phyloP scores from a whole-genome alignment of 257 asterid genomes.

The Eustoma russellianum region DNA sequence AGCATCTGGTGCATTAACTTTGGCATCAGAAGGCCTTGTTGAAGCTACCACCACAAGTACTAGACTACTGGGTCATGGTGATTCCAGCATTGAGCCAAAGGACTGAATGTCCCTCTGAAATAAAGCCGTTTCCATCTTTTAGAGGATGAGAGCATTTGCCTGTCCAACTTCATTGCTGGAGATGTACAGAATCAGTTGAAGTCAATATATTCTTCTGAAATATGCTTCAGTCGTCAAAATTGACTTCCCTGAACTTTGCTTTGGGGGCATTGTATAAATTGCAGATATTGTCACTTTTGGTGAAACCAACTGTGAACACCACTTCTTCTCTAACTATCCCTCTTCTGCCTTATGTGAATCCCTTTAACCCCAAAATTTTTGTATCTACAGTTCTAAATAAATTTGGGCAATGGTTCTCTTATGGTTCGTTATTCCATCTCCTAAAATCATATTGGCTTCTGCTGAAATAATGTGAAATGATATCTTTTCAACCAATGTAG shows the following conservation, averaged over 20 bases:
- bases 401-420: conserved; percentile 15
- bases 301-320: conserved; percentile 37
- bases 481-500: too few species aligned
- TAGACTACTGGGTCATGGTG: conserved; percentile 62
- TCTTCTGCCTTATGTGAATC: conserved; percentile 25
- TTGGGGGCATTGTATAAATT: conserved; percentile 57
- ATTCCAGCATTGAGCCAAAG: conserved; percentile 63
- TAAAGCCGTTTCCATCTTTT: conserved; percentile 25
- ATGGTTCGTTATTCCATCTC: conserved; percentile 1
- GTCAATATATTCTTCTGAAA: conserved; percentile 47
- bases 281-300: conserved; percentile 52
- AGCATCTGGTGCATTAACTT: conserved; percentile 54
- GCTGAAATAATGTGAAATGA: background rate
- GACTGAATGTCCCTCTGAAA: conserved; percentile 42
- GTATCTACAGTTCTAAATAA: conserved; percentile 1
- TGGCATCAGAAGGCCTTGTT: conserved; percentile 57
- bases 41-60: conserved; percentile 56
- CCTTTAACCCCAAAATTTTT: conserved; percentile 17
- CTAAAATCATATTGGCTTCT: conserved; percentile 5
- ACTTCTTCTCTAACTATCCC: conserved; percentile 21
- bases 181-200: conserved; percentile 51
- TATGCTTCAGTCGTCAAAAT: conserved; percentile 41
- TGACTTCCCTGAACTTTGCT: conserved; percentile 42
- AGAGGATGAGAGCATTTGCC: conserved; percentile 43
- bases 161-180: conserved; percentile 64